Base-by-base conservation (phyloP, 2,329 filamentous ascomycete species). In the Claviceps cyperi region DNA sequence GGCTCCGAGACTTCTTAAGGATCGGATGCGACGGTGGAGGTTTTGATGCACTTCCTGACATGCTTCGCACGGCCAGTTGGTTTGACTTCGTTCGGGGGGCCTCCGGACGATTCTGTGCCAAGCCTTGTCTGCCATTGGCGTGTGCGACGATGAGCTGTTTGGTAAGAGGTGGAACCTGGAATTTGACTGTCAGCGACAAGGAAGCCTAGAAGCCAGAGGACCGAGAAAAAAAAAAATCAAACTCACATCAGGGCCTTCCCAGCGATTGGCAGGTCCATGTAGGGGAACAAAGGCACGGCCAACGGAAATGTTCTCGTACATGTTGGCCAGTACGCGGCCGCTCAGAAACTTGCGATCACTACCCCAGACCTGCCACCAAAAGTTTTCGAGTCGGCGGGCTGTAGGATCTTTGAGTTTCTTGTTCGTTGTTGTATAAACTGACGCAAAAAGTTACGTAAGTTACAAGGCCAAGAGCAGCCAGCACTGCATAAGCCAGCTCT, bases 361-460 rank as follows among this genome's bases (percentile, higher is more conserved):
- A 36, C 78, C 77, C 71, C 77, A 77, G 49, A 82, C 76, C 58
- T 81, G 78, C 74, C 77, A 81, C 78, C 78, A 83, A 56, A 81
- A 80, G 57, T 81, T 78, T 59, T 82, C 78, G 19, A 81, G 64
- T 17, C 79, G 76, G 52, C 74, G 74, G 28, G 78, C 77, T 3
- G 77, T 81, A n/a, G 78, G 78, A 56, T 82, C 78, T 52, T 73
- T 69, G 35, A 81, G 69, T 55, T 72, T 72, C 57, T 76, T 74
- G 54, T 75, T 74, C 15, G 76, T 81, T 32, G 72, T 78, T 11
- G 78, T 78, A 56, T 81, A 82, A 5, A 79, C 78, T 81, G 55
- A 35, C 44, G 46, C 44, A 19, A 24, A 19, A 47, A 24, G 32
- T 4, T 7, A 15, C 8, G 49, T 48, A 38, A 51, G 47, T 28